phyloP scores from a whole-genome alignment of 495 filamentous ascomycete species.

The Cercophora sp. region DNA sequence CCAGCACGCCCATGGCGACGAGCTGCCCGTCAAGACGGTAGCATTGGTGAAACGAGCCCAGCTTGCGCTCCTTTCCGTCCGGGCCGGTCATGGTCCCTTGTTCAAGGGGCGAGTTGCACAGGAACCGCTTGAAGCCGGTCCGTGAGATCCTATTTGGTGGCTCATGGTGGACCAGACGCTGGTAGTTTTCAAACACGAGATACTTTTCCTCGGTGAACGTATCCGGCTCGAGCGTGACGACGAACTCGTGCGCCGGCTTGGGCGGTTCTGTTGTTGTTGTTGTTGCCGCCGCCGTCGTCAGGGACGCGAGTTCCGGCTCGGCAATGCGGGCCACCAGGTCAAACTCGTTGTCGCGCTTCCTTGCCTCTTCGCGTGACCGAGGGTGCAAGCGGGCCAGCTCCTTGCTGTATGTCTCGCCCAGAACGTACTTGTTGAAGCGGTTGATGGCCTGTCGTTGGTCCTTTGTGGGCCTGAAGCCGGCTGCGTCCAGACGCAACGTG shows the following conservation, averaged over 20 bases:
- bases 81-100: conserved; percentile 42
- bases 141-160: conserved; percentile 59
- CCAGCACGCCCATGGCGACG: conserved; percentile 83
- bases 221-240: conserved; percentile 75
- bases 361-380: conserved; percentile 74
- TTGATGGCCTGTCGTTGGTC: conserved; percentile 86
- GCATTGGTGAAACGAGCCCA: conserved; percentile 94
- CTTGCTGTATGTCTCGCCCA: conserved; percentile 73
- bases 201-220: conserved; percentile 86
- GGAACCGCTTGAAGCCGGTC: conserved; percentile 72
- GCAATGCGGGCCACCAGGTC: conserved; percentile 71
- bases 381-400: conserved; percentile 72
- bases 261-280: too few species aligned
- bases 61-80: conserved; percentile 50
- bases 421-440: conserved; percentile 81
- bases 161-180: conserved; percentile 75
- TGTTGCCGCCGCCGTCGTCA: too few species aligned
- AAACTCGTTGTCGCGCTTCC: conserved; percentile 67
- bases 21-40: conserved; percentile 87
- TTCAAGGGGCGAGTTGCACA: conserved; percentile 74
- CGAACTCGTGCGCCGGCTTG: conserved; percentile 73
- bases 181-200: conserved; percentile 79
- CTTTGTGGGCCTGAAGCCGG: conserved; percentile 60
- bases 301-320: conserved; percentile 53
- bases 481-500: conserved; percentile 68